Conservation (phyloP, 106 monocot species). For the Dioscorea dumetorum region DNA sequence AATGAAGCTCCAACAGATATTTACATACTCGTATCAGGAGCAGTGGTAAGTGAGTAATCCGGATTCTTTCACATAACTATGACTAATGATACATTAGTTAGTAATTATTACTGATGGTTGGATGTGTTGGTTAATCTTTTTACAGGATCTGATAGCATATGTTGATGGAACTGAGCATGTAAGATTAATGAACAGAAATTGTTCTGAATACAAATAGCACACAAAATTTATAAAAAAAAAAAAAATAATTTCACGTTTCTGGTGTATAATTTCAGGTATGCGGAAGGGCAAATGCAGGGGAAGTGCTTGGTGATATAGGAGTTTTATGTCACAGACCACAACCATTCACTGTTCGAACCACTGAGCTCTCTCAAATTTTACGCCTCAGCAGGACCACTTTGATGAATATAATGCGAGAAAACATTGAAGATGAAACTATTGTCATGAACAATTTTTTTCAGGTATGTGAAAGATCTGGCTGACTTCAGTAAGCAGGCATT, state of each 20-base stretch:
- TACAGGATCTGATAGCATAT: constrained; percentile 35
- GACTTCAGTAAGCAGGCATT: too few species aligned
- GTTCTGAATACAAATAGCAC: too few species aligned
- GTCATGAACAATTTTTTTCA: constrained; percentile 58
- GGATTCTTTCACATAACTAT: too few species aligned
- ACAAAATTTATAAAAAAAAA: too few species aligned
- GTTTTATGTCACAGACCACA: constrained; percentile 50
- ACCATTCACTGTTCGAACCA: constrained; percentile 54
- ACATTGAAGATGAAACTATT: constrained; percentile 31
- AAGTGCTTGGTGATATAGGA: constrained; percentile 61
- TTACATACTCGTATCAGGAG: constrained; percentile 64
- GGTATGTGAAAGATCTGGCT: constrained; percentile 16
- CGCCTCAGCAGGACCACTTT: constrained; percentile 36
- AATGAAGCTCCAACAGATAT: constrained; percentile 53
- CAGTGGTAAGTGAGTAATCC: constrained; percentile 68
- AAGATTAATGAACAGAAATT: background rate
- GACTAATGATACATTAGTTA: too few species aligned
- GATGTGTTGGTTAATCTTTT: background rate
- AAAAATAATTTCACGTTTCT: too few species aligned
- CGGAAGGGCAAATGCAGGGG: constrained; percentile 32
- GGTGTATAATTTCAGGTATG: constrained; percentile 28
- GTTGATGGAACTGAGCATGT: constrained; percentile 29
- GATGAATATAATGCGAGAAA: constrained; percentile 36
- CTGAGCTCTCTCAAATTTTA: constrained; percentile 53
- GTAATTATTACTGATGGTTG: too few species aligned